Conservation (phyloP, 1,284 basidiomycete genomes). For the Trametes hirsuta region DNA sequence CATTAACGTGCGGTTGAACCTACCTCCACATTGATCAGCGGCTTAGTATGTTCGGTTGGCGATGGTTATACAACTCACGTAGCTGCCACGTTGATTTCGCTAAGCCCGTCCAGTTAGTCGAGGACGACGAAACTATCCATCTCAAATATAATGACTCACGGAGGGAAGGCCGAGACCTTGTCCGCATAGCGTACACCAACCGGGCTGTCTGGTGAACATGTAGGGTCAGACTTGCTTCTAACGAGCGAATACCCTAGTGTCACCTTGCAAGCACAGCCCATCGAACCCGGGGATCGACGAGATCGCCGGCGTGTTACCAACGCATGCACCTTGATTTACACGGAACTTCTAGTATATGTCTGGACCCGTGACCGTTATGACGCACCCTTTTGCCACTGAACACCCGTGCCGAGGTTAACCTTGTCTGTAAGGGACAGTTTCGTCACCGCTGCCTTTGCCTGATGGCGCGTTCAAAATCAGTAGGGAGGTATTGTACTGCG, state of each 20-base stretch:
- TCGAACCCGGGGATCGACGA: constrained; percentile 59
- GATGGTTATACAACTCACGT: constrained; percentile 43
- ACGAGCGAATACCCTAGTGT: background rate
- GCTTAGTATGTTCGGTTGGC: background rate
- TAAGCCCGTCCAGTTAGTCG: constrained; percentile 22
- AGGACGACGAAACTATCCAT: background rate
- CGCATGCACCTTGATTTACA: constrained; percentile 50
- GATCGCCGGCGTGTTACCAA: constrained; percentile 70
- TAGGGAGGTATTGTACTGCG: background rate
- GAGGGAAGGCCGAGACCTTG: constrained; percentile 68
- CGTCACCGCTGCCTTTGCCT: constrained; percentile 51
- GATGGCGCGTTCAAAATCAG: background rate
- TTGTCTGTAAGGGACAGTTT: constrained; percentile 57
- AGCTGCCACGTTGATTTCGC: constrained; percentile 72
- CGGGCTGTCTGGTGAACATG: constrained; percentile 46
- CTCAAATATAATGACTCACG: constrained; percentile 41
- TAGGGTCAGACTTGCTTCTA: background rate
- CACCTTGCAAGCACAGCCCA: constrained; percentile 71
- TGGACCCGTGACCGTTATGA: background rate
- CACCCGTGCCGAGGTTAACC: constrained; percentile 60
- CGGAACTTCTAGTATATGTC: constrained; percentile 7
- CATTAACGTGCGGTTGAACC: constrained; percentile 72
- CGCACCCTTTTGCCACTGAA: constrained; percentile 26
- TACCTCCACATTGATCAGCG: constrained; percentile 14
- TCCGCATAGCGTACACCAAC: constrained; percentile 69